Evolutionary conservation across 805 yeast genomes (phyloP), one percentile per base, ranked within the genome.

Genomic region (Wickerhamiella dianesei): DNA sequence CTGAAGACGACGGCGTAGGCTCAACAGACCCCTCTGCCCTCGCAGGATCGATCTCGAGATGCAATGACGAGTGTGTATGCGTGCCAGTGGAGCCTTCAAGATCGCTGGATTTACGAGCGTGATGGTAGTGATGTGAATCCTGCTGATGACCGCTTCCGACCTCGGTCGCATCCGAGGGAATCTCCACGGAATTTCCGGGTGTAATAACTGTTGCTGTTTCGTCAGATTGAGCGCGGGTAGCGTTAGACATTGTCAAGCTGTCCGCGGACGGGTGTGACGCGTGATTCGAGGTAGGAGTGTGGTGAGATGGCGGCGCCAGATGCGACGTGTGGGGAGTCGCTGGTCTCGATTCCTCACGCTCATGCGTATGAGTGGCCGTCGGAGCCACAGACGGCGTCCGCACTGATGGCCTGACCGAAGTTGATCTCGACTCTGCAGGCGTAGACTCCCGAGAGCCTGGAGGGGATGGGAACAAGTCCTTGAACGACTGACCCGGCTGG

Each of bases 401-500:
- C 21, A 41, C 35, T 13, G 48, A 35, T 3, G 40, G 29, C n/a
- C 18, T 14, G 18, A 41, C 20, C 39, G 43, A 18, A 4, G 40
- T 9, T 5, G 44, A 20, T 3, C 39, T 21, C 18, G 20, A 21
- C 8, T 21, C 21, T 5, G 21, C 37, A 25, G 32, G 32, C 6
- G 32, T 25, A 12, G 32, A 25, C 12, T 25, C 49, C 25, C 21
- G 12, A 17, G 17, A 14, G 4, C 41, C 19, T 25, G 32, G 32
- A 6, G 32, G 32, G 35, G 46, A n/a, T 13, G 75, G 72, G 58
- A 82, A 82, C 37, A 82, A 63, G 50, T 80, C 83, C 3, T 71
- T 73, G 59, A 80, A 80, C 19, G 46, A 21, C 54, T 75, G 78
- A 12, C 73, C 78, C 1, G 77, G 76, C 56, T 77, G 80, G 35